These are phyloP conservation scores for Venturia effusa DNA, from an alignment of 2,329 filamentous ascomycete genomes.

Conservation along the genomic window DNA sequence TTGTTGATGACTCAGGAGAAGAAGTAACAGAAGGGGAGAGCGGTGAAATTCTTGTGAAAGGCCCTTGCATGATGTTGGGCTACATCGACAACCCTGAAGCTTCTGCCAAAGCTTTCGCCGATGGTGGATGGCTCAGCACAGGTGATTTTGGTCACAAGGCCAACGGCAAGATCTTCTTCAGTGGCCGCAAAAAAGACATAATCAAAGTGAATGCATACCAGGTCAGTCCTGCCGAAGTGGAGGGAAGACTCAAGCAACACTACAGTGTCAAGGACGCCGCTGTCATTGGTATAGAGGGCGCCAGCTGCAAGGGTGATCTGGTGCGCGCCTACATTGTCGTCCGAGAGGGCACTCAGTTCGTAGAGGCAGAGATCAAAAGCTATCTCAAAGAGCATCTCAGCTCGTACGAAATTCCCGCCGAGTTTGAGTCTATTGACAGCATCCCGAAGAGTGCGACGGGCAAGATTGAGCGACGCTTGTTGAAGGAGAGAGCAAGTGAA, in stretches of 20 bases:
- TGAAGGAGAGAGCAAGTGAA: constrained; percentile 11
- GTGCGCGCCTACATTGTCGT: constrained; percentile 12
- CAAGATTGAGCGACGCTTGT: constrained; percentile 13
- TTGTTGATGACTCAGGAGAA: constrained; percentile 8
- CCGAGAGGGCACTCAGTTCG: not conserved
- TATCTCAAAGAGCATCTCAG: constrained; percentile 8
- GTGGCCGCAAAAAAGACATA: constrained; percentile 13
- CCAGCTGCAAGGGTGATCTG: constrained; percentile 7
- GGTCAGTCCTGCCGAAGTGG: constrained; percentile 10
- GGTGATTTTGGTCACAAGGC: constrained; percentile 12
- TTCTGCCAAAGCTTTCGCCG: constrained; percentile 6
- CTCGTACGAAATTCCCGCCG: constrained; percentile 13
- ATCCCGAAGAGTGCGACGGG: constrained; percentile 15
- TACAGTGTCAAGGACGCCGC: constrained; percentile 10
- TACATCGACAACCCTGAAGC: constrained; percentile 13
- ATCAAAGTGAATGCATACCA: constrained; percentile 11
- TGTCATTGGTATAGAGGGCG: constrained; percentile 10
- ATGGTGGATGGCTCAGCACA: constrained; percentile 12
- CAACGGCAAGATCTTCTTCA: constrained; percentile 12
- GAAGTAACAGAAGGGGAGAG: not conserved
- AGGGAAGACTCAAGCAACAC: constrained; percentile 10
- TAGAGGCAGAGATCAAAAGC: constrained; percentile 9
- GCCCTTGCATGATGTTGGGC: constrained; percentile 10
- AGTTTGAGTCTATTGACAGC: constrained; percentile 11
- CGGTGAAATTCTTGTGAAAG: constrained; percentile 11